Base-by-base conservation (phyloP, 352 stramenopile genomes). In the Phytophthora hybrid region DNA sequence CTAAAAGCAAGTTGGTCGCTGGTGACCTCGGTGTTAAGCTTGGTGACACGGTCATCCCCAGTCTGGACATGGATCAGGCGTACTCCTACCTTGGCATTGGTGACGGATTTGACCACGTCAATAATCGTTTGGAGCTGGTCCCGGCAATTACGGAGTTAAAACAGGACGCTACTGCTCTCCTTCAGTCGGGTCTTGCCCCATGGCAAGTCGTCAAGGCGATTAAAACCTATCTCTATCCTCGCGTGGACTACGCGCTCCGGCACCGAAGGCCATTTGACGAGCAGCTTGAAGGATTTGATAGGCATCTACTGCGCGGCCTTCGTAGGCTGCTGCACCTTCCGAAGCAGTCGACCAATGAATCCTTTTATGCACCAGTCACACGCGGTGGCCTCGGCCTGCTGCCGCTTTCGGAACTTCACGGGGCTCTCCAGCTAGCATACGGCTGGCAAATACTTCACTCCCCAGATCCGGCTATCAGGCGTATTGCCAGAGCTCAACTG, bases 401-500 rank as follows among this genome's bases (percentile, higher is more conserved):
- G 14, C 11, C 37, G 4, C 11, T 18, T 10, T 7, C 37, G 37
- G 37, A 44, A 13, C 37, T 44, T 18, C 37, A 44, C 11, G 37
- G 37, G 37, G 37, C 37, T 1, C 11, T 44, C 37, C 37, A 44
- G 37, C 37, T 44, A 13, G 37, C 10, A 13, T 44, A 44, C 37
- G 37, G 37, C 14, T 44, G 37, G 37, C 37, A 44, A 44, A 13
- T 37, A 2, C 32, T 2, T 37, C 1, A 2, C 10, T 37, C 3
- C 0, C 1, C 32, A 37, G 32, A 4, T 5, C 10, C 3, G 3
- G 1, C 3, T 37, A 1, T 4, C n/a, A n/a, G 3, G 8, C 1
- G 32, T 4, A 37, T 4, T 4, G 1, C 3, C 32, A 1, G 1
- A 10, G 3, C 3, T 37, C 32, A 4, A 37, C 32, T 37, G n/a